Conservation (phyloP, 2,329 filamentous ascomycete genomes). For the Exophiala dermatitidis region DNA sequence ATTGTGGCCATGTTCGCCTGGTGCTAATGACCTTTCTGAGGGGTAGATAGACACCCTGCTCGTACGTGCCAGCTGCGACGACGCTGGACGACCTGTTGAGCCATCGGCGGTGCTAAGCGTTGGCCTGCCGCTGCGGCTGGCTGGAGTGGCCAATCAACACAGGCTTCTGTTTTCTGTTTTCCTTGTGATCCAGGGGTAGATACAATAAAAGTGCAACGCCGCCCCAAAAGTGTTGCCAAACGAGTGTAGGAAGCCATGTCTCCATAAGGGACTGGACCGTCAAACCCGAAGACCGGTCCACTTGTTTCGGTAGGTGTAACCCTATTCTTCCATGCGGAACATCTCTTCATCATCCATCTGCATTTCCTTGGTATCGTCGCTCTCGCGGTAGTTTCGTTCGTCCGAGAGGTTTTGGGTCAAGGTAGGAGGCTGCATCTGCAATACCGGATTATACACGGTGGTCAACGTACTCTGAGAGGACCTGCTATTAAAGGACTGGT, state of each 20-base stretch:
- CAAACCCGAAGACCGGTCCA: neutral
- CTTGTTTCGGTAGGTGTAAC: neutral
- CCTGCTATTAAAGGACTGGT: constrained; percentile 29
- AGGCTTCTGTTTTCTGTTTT: constrained; percentile 5
- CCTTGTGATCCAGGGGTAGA: constrained; percentile 9
- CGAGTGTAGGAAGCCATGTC: constrained; percentile 10
- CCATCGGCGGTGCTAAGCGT: too few species aligned
- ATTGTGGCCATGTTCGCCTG: neutral
- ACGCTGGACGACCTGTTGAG: too few species aligned
- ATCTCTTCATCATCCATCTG: constrained; percentile 75
- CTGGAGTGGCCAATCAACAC: constrained; percentile 11
- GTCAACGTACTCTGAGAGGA: constrained; percentile 30
- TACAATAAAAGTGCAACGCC: constrained; percentile 11
- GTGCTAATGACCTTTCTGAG: neutral
- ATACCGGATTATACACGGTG: constrained; percentile 37
- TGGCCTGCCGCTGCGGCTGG: too few species aligned
- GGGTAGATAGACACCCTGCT: neutral
- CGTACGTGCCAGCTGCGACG: neutral
- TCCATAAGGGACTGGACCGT: constrained; percentile 4
- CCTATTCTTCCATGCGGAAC: constrained; percentile 93
- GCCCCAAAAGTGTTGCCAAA: constrained; percentile 9
- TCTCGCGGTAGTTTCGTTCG: constrained; percentile 60
- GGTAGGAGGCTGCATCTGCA: constrained; percentile 38
- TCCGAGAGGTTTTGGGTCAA: constrained; percentile 44
- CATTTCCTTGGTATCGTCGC: constrained; percentile 55